Conservation (phyloP, 1,284 basidiomycete species). For the Pseudozyma sp. region DNA sequence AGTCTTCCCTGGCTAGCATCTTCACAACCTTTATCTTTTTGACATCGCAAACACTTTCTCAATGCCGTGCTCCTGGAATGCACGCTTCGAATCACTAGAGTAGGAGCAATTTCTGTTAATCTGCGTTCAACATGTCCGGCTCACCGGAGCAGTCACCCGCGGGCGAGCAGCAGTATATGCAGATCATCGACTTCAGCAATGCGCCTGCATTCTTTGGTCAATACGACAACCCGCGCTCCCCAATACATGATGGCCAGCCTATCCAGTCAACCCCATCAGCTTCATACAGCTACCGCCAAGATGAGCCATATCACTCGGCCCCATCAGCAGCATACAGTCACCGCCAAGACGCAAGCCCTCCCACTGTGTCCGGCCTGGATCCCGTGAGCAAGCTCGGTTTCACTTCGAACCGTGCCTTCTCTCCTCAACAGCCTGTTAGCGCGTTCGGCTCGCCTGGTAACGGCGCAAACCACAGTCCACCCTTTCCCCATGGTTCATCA, state of each 20-base stretch:
- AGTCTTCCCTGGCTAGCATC: not conserved
- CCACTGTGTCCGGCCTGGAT: conserved; percentile 22
- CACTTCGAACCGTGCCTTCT: conserved; percentile 12
- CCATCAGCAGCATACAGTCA: not conserved
- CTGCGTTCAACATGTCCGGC: not conserved
- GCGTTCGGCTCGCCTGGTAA: not conserved
- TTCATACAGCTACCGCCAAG: not conserved
- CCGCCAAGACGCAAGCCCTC: not conserved
- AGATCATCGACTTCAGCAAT: conserved; percentile 23
- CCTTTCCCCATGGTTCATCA: not conserved
- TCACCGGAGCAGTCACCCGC: not conserved
- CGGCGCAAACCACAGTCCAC: not conserved
- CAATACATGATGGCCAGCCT: not conserved
- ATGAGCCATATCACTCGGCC: too few species aligned
- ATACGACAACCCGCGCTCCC: not conserved
- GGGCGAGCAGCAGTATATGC: not conserved
- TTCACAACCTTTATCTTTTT: too few species aligned
- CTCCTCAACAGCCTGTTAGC: not conserved
- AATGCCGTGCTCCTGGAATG: too few species aligned
- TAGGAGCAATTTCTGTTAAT: too few species aligned
- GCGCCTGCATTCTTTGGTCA: conserved; percentile 6
- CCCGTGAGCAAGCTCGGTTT: conserved; percentile 37
- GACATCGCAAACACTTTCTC: too few species aligned
- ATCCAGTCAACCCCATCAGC: not conserved
- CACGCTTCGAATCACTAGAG: too few species aligned